Base-by-base conservation (phyloP, 495 filamentous ascomycete genomes). In the Tirmania nivea region DNA sequence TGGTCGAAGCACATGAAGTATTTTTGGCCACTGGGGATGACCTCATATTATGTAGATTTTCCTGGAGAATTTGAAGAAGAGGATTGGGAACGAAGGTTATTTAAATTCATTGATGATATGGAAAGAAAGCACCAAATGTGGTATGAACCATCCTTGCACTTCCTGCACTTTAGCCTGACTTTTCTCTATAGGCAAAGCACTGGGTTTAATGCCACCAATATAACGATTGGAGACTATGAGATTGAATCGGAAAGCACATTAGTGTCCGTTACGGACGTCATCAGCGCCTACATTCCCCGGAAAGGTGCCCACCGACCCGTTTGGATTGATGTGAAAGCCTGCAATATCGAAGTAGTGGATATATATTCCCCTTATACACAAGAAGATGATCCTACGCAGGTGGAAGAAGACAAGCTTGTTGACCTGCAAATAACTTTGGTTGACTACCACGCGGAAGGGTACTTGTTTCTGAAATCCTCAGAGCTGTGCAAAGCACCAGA, bases 271-370 rank as follows among this genome's bases (percentile, higher is more conserved):
- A 53, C 54, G 12, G 59, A 61, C 48, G 31, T 61, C 9, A 57
- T 61, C 17, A 61, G 59, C 36, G 60, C 61, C 31, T 61, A 61
- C 34, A 61, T 61, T 34, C 59, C 59, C 51, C 59, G 58, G 7
- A 48, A 61, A 16, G 42, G 31, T 31, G 59, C 60, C 12, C 25
- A 17, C 48, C 56, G 58, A 6, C 59, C 51, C 17, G 52, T 61
- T 50, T 61, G 59, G 59, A 49, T 61, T 10, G 59, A 61, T 53
- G 48, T 61, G 10, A 57, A 61, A 34, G 57, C 60, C 25, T 34
- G 47, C 16, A 61, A 61, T 34, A 54, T 61, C 17, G 39, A 45
- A 19, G 9, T 2, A 0, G 39, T 45, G 39, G 39, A 45, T 14
- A 14, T 45, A 14, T 45, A 14, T 19, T 45, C 39, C 4, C 39